Percentiles rank a stretch among this genome's conserved stretches.
phyloP scores from a whole-genome alignment of 495 filamentous ascomycete genomes.

The Mycothermus thermophilus region DNA sequence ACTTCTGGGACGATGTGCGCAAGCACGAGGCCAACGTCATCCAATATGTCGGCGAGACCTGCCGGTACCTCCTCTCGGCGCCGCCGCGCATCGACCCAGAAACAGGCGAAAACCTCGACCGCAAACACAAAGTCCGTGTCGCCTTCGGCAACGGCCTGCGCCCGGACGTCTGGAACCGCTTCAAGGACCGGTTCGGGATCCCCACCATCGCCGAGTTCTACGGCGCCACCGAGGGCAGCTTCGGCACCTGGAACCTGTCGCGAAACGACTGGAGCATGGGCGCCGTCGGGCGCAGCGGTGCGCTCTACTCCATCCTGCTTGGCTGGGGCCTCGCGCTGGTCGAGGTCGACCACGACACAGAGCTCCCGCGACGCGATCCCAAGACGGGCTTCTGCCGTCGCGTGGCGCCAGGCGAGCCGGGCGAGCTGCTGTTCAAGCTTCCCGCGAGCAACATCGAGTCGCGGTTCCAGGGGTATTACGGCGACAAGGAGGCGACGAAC shows the following conservation, averaged over 20 bases:
- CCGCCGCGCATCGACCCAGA: constrained; percentile 47
- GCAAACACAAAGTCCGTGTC: constrained; percentile 59
- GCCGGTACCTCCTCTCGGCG: constrained; percentile 72
- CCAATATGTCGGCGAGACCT: constrained; percentile 93
- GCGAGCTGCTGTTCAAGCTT: constrained; percentile 67
- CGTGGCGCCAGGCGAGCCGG: constrained; percentile 48
- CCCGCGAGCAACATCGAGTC: constrained; percentile 48
- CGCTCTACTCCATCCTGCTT: constrained; percentile 42
- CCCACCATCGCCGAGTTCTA: constrained; percentile 80
- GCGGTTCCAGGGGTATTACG: constrained; percentile 79
- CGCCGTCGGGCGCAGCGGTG: constrained; percentile 68
- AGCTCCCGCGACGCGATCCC: constrained; percentile 55
- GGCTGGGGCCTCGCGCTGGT: constrained; percentile 43
- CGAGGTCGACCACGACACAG: constrained; percentile 56
- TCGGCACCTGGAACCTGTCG: constrained; percentile 60
- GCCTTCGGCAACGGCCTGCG: constrained; percentile 88
- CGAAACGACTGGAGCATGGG: constrained; percentile 64
- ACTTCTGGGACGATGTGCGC: constrained; percentile 71
- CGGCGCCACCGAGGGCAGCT: constrained; percentile 66
- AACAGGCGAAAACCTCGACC: constrained; percentile 63
- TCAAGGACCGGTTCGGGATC: constrained; percentile 80
- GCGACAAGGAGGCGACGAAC: constrained; percentile 58
- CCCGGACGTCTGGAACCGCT: constrained; percentile 79
- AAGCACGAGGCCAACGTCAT: constrained; percentile 62
- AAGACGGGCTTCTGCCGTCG: constrained; percentile 57